Evolutionary conservation across 202 grass and related monocot genomes (phyloP), one percentile per base, ranked within the genome.

Genomic region (Zizania palustris): DNA sequence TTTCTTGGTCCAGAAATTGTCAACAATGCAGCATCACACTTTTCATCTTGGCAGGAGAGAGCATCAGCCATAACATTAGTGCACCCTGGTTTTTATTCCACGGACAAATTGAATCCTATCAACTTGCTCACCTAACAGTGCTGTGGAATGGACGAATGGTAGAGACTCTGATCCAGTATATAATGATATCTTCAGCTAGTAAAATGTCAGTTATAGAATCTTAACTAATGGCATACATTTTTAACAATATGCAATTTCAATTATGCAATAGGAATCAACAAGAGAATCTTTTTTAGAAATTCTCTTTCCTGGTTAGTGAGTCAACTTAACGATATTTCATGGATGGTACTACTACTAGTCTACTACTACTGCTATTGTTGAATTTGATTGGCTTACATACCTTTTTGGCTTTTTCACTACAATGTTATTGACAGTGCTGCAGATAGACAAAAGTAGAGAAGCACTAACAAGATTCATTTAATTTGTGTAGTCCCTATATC

Each of bases 271-370:
- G 28, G 28, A 28, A 28, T 28, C 28, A 2, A 28, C 28, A 28
- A 28, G 28, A 28, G 28, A 2, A 28, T 28, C 28, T 28, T 28
- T 28, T 28, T 28, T 28, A 28, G 28, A 28, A 28, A 28, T 28
- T 28, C 28, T 28, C 28, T 28, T 28, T 28, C 28, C 28, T 28
- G 28, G 2, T 28, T 28, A 55, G 45, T 13, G 12, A 48, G 7
- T 7, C 7, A 19, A 55, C 49, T n/a, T 51, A 1, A 0, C 15
- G 49, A 1, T 12, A 9, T 68, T 28, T 46, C 43, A 46, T 48
- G 21, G 65, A 68, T 5, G 7, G 46, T 48, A 11, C 65, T 68
- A 68, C 67, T n/a, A n/a, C n/a, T n/a, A n/a, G n/a, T n/a, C n/a
- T n/a, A n/a, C n/a, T n/a, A n/a, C n/a, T 48, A 11, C 65, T 68